A percentile compares a stretch with the other conserved stretches of the same genome.
Evolutionary conservation across 129 eudicot genomes (phyloP).

Genomic region (Centella asiatica): DNA sequence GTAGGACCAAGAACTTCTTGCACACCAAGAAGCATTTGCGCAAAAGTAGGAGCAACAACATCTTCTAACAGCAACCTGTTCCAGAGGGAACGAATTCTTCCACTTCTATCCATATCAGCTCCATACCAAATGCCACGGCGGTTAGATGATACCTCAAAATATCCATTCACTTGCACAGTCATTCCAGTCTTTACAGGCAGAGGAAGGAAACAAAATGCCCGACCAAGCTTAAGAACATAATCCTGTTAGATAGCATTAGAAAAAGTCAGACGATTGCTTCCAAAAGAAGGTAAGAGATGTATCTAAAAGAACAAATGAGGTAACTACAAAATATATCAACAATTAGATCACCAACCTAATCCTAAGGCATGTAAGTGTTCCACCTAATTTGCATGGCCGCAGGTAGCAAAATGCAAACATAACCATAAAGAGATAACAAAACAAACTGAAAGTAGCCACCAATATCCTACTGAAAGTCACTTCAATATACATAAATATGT

Average conservation of each 20-base stretch:
- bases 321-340: too few relatives aligned
- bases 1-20: conserved; percentile 64
- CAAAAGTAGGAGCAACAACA: conserved; percentile 67
- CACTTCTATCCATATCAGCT: conserved; percentile 98
- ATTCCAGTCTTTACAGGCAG: conserved; percentile 92
- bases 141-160: conserved; percentile 97
- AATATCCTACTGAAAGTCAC: too few relatives aligned
- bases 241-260: conserved; percentile 40
- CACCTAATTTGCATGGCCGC: too few relatives aligned
- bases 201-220: conserved; percentile 97
- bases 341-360: too few relatives aligned
- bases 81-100: conserved; percentile 92
- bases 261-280: neutral
- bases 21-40: conserved; percentile 59
- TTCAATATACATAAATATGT: too few relatives aligned
- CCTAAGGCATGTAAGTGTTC: too few relatives aligned
- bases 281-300: too few relatives aligned
- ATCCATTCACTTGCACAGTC: conserved; percentile 84
- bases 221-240: conserved; percentile 57
- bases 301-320: too few relatives aligned
- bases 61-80: conserved; percentile 92
- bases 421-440: too few relatives aligned
- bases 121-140: conserved; percentile 99
- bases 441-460: too few relatives aligned
- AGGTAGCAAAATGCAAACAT: too few relatives aligned